Conservation (phyloP, 257 asterid species). For the Nicotiana knightiana region DNA sequence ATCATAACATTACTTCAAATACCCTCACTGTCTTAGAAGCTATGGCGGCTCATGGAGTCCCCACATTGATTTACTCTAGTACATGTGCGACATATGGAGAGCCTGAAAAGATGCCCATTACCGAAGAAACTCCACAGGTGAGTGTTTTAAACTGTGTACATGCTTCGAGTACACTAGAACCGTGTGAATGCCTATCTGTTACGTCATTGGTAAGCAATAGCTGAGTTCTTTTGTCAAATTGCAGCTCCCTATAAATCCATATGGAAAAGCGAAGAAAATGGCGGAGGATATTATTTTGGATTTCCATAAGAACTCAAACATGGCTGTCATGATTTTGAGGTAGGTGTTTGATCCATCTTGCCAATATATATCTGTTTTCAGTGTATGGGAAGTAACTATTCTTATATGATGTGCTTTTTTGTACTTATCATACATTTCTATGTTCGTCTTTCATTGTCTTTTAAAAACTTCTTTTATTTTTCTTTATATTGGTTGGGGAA, state of each 20-base stretch:
- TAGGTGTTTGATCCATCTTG: slow-evolving; percentile 12
- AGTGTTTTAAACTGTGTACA: neutral
- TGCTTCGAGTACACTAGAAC: neutral
- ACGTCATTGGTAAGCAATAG: neutral
- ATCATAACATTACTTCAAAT: slow-evolving; percentile 93
- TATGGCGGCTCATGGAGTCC: slow-evolving; percentile 61
- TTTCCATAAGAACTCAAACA: slow-evolving; percentile 73
- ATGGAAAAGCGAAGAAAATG: slow-evolving; percentile 98
- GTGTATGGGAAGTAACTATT: neutral
- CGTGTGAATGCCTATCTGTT: neutral
- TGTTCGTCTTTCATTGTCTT: neutral
- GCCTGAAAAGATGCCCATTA: slow-evolving; percentile 87
- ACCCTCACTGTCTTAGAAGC: slow-evolving; percentile 77
- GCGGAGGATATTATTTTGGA: slow-evolving; percentile 93
- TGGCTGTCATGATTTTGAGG: slow-evolving; percentile 96
- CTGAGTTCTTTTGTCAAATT: slow-evolving; percentile 15
- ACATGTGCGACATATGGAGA: slow-evolving; percentile 95
- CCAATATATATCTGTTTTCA: neutral
- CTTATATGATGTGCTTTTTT: neutral
- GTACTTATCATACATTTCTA: neutral
- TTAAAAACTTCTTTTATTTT: neutral
- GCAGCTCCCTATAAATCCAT: slow-evolving; percentile 89
- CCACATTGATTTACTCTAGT: slow-evolving; percentile 75
- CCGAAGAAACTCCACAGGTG: slow-evolving; percentile 76
- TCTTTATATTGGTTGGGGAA: neutral